A percentile compares a stretch with the other conserved stretches of the same genome.
These are phyloP conservation scores for Lasiosphaeriaceae sp. DNA, from an alignment of 495 filamentous ascomycete species.

Conservation along the genomic window DNA sequence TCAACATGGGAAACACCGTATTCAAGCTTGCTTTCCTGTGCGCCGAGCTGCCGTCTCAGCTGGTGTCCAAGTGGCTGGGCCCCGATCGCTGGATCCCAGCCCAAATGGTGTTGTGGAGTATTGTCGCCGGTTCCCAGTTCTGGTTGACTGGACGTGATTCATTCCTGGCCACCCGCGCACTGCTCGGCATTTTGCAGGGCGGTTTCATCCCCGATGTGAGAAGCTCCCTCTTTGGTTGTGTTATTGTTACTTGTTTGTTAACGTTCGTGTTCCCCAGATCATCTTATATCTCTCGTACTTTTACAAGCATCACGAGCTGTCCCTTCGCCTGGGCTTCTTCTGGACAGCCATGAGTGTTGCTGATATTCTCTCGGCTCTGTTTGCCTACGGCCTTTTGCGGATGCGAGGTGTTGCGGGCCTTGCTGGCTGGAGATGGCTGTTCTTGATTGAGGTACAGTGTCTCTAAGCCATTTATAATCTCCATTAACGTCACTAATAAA, in stretches of 20 bases:
- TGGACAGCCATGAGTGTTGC: constrained; percentile 69
- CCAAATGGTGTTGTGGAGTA: constrained; percentile 75
- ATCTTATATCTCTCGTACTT: constrained; percentile 74
- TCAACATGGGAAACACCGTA: constrained; percentile 74
- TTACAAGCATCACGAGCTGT: constrained; percentile 57
- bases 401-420: constrained; percentile 55
- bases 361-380: constrained; percentile 61
- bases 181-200: constrained; percentile 74
- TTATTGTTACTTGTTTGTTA: background rate
- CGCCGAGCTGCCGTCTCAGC: constrained; percentile 71
- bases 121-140: constrained; percentile 66
- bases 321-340: constrained; percentile 42
- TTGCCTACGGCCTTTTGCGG: constrained; percentile 70
- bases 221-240: background rate
- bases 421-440: constrained; percentile 61
- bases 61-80: constrained; percentile 72
- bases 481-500: background rate
- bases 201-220: constrained; percentile 56
- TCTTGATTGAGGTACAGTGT: constrained; percentile 24
- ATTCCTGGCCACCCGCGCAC: constrained; percentile 60
- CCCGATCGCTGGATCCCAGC: constrained; percentile 83
- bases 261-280: constrained; percentile 10
- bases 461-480: background rate
- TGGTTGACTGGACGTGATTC: constrained; percentile 56
- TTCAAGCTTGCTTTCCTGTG: constrained; percentile 65